Conservation (phyloP, 345 rosid species). For the Corchorus capsularis region DNA sequence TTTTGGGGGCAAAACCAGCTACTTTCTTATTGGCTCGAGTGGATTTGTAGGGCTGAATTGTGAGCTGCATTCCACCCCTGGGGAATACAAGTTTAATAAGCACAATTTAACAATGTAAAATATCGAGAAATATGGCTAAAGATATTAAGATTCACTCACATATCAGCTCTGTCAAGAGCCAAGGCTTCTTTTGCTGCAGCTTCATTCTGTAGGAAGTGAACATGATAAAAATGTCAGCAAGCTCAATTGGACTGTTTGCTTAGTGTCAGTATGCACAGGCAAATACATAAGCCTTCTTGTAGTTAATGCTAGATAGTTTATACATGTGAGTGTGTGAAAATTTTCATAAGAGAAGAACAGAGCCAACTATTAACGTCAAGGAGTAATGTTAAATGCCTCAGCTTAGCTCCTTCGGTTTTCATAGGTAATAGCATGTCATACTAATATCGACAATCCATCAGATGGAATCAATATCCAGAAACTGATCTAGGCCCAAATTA, state of each 20-base stretch:
- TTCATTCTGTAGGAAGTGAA: conserved; percentile 11
- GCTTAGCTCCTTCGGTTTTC: conserved; percentile 64
- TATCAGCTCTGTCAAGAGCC: conserved; percentile 25
- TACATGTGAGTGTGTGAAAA: no score
- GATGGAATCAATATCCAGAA: not conserved
- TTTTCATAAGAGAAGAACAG: not conserved
- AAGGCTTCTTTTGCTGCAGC: conserved; percentile 18
- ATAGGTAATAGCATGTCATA: not conserved
- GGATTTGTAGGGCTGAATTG: conserved; percentile 72
- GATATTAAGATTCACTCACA: conserved; percentile 6
- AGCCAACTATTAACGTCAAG: not conserved
- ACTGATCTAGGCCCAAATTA: not conserved
- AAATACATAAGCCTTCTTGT: not conserved
- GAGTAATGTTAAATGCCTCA: conserved; percentile 42
- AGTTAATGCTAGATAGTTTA: not conserved
- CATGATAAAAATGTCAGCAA: conserved; percentile 6
- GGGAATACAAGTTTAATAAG: conserved; percentile 27
- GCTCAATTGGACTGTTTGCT: not conserved
- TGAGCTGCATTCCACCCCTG: conserved; percentile 88
- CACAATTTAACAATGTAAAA: conserved; percentile 8
- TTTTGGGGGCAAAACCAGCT: conserved; percentile 57
- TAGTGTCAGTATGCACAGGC: not conserved
- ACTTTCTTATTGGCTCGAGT: conserved; percentile 39
- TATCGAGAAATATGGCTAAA: conserved; percentile 1
- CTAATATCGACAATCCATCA: not conserved